These are phyloP conservation scores for Tolypocladium sp. DNA, from an alignment of 2,329 filamentous ascomycete species.

Conservation along the genomic window DNA sequence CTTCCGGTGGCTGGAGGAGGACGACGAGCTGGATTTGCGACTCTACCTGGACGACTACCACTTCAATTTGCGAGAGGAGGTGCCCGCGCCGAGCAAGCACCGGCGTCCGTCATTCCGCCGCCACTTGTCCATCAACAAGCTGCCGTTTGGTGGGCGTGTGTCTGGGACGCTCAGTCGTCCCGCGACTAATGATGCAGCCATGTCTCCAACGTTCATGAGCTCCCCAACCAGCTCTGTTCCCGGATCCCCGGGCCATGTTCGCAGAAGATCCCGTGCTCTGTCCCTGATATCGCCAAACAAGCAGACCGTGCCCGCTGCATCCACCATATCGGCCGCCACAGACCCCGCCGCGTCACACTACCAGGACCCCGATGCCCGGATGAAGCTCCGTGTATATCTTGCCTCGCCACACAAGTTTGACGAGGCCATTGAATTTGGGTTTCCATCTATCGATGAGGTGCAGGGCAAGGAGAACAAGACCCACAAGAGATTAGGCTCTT, in stretches of 20 bases:
- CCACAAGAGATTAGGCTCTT: constrained; percentile 12
- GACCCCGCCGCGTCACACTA: constrained; percentile 75
- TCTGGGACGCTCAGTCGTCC: constrained; percentile 42
- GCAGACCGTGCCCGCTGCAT: constrained; percentile 19
- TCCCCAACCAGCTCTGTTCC: constrained; percentile 11
- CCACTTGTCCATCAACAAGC: constrained; percentile 61
- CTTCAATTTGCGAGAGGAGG: constrained; percentile 45
- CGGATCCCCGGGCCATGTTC: constrained; percentile 26
- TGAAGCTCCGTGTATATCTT: constrained; percentile 78
- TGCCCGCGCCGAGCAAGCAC: constrained; percentile 32
- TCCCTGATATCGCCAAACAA: constrained; percentile 41
- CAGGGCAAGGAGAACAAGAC: constrained; percentile 19
- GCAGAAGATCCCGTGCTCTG: constrained; percentile 44
- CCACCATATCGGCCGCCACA: constrained; percentile 26
- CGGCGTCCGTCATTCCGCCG: constrained; percentile 57
- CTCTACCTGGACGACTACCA: constrained; percentile 65
- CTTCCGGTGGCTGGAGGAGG: constrained; percentile 67
- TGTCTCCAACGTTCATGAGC: constrained; percentile 15
- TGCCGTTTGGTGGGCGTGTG: constrained; percentile 46
- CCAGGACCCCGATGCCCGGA: constrained; percentile 77
- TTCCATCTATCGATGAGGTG: constrained; percentile 54
- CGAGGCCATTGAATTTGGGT: constrained; percentile 89
- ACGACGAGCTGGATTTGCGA: constrained; percentile 58
- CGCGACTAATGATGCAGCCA: constrained; percentile 29
- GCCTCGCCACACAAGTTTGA: constrained; percentile 92